Evolutionary conservation across 2,329 filamentous ascomycete genomes (phyloP), one percentile per base, ranked within the genome.

Genomic region (Pseudocercospora musae): DNA sequence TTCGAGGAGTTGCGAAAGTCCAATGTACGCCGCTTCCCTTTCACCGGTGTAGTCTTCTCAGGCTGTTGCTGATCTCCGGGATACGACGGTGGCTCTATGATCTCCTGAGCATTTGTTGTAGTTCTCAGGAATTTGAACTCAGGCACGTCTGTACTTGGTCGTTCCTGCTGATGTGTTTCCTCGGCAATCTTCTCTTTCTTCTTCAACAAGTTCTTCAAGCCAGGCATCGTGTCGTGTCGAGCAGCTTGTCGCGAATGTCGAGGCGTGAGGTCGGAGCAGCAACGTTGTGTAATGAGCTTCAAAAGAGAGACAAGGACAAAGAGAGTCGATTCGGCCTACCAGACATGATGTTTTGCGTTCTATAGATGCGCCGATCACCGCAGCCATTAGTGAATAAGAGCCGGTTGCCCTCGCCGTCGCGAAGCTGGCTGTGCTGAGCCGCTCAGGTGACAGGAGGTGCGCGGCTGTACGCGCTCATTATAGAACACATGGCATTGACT

Each of bases 91-190:
- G 91, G 90, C 60, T 86, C 81, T 74, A 96, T 91, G 68, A 89
- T 80, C 75, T 97, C 92, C 74, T 92, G 85, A 1, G 88, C 87
- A 67, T 87, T 79, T 0, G 93, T 96, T 73, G 96, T 94, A 67
- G 91, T 89, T 65, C 92, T 89, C 72, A 95, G 84, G 78, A 97
- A 92, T 66, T 84, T 91, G 79, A 97, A 92, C 69, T 90, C 87
- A 61, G 89, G 87, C 1, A 69, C 65, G 6, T 31, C 63, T 44
- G 69, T 60, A 40, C 49, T 66, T 33, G 81, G 66, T 74, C 68
- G 83, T 27, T 46, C 61, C 37, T 59, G 62, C 42, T 59, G 60
- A 27, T 65, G 63, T 5, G 54, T 57, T 23, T 76, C 74, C 60
- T 77, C 74, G 63, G 75, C 77, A 57, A 82, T 75, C 70, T 80